Evolutionary conservation across 2,329 filamentous ascomycete genomes (phyloP), one percentile per base, ranked within the genome.

Genomic region (Ophiosphaerella herpotricha): DNA sequence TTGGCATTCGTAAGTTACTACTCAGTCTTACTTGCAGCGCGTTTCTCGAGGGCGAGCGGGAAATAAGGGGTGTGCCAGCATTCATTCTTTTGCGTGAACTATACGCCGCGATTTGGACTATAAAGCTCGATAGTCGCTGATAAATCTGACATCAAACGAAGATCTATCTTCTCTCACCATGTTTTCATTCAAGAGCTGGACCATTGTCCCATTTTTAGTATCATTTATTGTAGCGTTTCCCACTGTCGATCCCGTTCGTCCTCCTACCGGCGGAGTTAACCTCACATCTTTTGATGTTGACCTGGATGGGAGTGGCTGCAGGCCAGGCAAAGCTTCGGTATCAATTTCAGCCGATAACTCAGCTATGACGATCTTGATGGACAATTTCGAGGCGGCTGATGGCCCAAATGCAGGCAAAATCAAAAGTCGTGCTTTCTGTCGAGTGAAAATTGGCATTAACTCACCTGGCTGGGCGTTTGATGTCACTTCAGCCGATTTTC

Each of bases 361-460:
- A 6, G 52, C 57, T 11, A 46, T 68, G 26, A 68, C 62, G 2
- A 37, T 68, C 16, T 54, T 66, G 12, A 60, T 68, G 46, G 62
- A 66, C 45, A 50, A 63, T 16, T 68, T 68, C 38, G 32, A 52
- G 7, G 64, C 64, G n/a, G 62, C 57, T 4, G 54, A 64, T 29
- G 64, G 64, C 12, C 64, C 64, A 1, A 53, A 61, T 13, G 52
- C 58, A 4, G 57, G 49, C 4, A 40, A 8, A 7, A 31, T 52
- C 16, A 61, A 48, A 24, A 67, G 57, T 18, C 55, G 62, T 12
- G 65, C 63, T 9, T 60, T 67, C 33, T 68, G 65, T 38, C 52
- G 56, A 12, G 59, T 64, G 11, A 61, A 54, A 39, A 53, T 61
- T 18, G 60, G 54, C 1, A 54, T 64, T 34, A 53, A 39, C n/a